Evolutionary conservation across 768 basidiomycete genomes (phyloP).

Genomic region (Macrolepiota dolichaula): DNA sequence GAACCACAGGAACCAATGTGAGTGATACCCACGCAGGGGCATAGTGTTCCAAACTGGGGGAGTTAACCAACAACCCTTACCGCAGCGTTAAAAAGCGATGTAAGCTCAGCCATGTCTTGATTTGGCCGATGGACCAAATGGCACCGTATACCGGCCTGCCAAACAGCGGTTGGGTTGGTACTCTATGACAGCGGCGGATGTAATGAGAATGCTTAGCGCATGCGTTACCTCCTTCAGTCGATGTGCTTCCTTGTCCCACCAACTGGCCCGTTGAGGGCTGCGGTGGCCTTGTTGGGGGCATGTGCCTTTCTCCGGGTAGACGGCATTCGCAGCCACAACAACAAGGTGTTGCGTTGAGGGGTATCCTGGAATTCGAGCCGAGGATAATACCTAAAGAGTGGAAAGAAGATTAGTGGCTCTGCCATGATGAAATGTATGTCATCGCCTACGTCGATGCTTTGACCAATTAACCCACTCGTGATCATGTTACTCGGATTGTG

Average conservation of each 20-base stretch:
- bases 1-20: conserved; percentile 15
- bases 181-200: conserved; percentile 7
- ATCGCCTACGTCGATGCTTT: conserved; percentile 42
- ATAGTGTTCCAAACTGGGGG: conserved; percentile 7
- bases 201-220: not conserved
- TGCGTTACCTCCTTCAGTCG: conserved; percentile 11
- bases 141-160: conserved; percentile 51
- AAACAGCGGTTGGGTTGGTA: conserved; percentile 6
- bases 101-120: conserved; percentile 43
- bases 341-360: conserved; percentile 10
- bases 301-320: not conserved
- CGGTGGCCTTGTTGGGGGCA: not conserved
- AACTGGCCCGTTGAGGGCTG: not conserved
- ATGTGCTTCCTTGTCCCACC: conserved; percentile 9
- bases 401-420: not conserved
- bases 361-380: conserved; percentile 1
- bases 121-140: conserved; percentile 52
- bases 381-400: conserved; percentile 8
- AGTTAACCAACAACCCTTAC: conserved; percentile 24
- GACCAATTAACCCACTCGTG: conserved; percentile 38
- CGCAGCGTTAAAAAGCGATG: conserved; percentile 44
- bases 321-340: conserved; percentile 12
- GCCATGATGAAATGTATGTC: not conserved
- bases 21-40: conserved; percentile 7
- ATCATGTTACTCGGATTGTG: conserved; percentile 40